Conservation (phyloP, 768 basidiomycete genomes). For the Collybiopsis confluens region DNA sequence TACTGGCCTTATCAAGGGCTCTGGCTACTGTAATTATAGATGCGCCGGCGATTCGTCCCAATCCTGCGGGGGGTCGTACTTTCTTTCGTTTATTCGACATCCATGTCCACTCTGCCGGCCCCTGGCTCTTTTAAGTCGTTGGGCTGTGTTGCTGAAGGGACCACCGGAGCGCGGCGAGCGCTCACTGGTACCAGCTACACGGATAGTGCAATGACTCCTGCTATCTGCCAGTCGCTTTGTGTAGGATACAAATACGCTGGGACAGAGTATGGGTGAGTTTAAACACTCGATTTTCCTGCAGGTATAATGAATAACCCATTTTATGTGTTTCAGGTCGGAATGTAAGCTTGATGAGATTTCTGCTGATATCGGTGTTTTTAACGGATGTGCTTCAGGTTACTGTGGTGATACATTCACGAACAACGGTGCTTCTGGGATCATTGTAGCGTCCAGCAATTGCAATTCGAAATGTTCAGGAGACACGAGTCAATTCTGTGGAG, state of each 20-base stretch:
- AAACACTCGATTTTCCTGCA: background rate
- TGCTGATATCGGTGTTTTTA: background rate
- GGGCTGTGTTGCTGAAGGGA: conserved; percentile 31
- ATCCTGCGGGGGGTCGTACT: conserved; percentile 17
- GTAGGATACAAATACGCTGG: conserved; percentile 26
- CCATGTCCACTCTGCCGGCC: background rate
- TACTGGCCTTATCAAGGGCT: conserved; percentile 13
- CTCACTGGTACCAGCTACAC: conserved; percentile 23
- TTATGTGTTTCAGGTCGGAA: too few relatives aligned
- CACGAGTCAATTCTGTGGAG: conserved; percentile 16
- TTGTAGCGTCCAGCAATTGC: conserved; percentile 15
- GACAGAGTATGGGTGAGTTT: conserved; percentile 19
- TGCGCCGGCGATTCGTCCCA: conserved; percentile 17
- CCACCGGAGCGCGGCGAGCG: conserved; percentile 22
- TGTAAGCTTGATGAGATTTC: too few relatives aligned
- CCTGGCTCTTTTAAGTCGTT: conserved; percentile 13
- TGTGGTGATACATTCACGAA: conserved; percentile 20
- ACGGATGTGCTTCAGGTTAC: conserved; percentile 13
- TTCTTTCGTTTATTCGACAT: conserved; percentile 6
- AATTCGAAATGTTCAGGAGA: conserved; percentile 17
- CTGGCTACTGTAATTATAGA: conserved; percentile 13
- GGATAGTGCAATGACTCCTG: conserved; percentile 26
- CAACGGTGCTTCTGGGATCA: conserved; percentile 20
- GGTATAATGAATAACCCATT: too few relatives aligned
- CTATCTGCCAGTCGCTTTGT: conserved; percentile 26